Percentiles rank a stretch among this genome's conserved stretches.
phyloP scores from a whole-genome alignment of 306 rosid species.

The Alnus rubra region DNA sequence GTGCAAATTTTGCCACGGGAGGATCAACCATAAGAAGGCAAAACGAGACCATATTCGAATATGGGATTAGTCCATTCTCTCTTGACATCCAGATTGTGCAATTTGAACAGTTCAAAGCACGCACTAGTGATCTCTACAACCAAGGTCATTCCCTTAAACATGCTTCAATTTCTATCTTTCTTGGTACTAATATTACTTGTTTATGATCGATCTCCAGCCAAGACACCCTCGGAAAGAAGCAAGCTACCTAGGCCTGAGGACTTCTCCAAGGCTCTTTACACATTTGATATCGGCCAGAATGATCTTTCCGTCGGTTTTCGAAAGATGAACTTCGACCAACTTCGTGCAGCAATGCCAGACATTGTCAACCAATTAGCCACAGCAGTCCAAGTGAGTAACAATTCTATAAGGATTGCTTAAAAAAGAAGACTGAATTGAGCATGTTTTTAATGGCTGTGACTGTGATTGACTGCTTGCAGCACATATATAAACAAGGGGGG shows the following conservation, averaged over 20 bases:
- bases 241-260: conserved; percentile 76
- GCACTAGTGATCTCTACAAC: conserved; percentile 59
- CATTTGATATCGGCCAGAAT: conserved; percentile 93
- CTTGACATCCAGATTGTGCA: conserved; percentile 79
- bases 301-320: conserved; percentile 85
- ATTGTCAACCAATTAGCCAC: conserved; percentile 70
- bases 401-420: background rate
- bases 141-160: conserved; percentile 47
- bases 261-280: conserved; percentile 78
- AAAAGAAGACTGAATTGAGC: background rate
- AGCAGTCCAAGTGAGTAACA: conserved; percentile 68
- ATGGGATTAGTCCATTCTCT: conserved; percentile 84
- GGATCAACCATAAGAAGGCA: conserved; percentile 86
- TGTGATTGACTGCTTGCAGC: conserved; percentile 36
- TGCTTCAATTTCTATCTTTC: background rate
- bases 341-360: conserved; percentile 67
- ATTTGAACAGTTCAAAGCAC: conserved; percentile 64
- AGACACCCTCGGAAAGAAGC: conserved; percentile 45
- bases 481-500: conserved; percentile 68
- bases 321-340: conserved; percentile 61
- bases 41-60: conserved; percentile 77
- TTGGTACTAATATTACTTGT: background rate
- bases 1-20: conserved; percentile 93
- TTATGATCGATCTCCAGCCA: conserved; percentile 46
- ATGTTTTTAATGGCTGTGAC: background rate